phyloP scores from a whole-genome alignment of 2,329 filamentous ascomycete genomes.

The Paracorniculantispora psalliotae region DNA sequence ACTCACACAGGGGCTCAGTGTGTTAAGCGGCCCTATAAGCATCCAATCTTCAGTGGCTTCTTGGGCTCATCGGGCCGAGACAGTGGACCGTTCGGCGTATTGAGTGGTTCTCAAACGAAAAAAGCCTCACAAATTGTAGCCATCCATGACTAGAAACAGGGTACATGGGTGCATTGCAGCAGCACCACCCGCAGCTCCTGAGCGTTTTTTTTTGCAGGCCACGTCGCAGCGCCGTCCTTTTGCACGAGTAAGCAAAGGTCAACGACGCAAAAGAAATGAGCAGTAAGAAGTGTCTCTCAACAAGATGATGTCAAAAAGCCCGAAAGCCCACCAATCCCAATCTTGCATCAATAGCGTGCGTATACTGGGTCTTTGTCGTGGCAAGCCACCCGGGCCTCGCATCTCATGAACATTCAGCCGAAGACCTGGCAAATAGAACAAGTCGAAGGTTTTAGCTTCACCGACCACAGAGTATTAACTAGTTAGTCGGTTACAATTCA shows the following conservation, averaged over 20 bases:
- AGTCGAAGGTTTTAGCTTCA: background rate
- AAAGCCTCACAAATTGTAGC: background rate
- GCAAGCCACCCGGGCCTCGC: background rate
- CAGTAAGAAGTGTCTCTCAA: background rate
- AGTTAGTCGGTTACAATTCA: background rate
- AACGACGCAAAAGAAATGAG: background rate
- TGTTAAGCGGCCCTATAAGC: background rate
- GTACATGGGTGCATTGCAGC: background rate
- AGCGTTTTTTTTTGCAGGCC: background rate
- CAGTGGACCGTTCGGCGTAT: constrained; percentile 6
- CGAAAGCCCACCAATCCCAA: background rate
- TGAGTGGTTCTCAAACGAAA: constrained; percentile 8
- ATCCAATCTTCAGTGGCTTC: constrained; percentile 10
- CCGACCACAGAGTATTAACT: too few relatives aligned
- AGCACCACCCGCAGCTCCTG: background rate
- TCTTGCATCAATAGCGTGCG: background rate
- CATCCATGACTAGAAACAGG: background rate
- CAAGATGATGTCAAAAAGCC: background rate
- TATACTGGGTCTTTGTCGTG: background rate
- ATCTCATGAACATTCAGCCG: background rate
- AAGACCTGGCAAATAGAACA: background rate
- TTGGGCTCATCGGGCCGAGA: constrained; percentile 8
- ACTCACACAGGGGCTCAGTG: background rate
- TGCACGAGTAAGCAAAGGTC: background rate
- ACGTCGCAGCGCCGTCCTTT: background rate